Conservation (phyloP, 306 rosid genomes). For the Lathyrus oleraceus region DNA sequence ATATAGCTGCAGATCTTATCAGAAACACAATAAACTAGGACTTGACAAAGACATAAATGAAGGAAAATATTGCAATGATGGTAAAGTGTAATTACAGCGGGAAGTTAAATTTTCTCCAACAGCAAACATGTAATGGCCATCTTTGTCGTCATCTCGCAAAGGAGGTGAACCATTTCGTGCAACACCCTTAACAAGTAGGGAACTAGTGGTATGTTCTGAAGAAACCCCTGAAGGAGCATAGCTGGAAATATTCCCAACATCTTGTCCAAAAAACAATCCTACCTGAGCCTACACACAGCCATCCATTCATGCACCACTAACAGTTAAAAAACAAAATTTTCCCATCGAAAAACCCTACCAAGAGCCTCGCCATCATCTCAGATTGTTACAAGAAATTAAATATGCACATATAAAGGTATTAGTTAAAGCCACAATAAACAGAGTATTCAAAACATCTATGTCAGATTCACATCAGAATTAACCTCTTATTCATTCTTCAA, state of each 20-base stretch:
- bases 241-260: conserved; percentile 84
- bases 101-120: conserved; percentile 97
- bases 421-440: neutral
- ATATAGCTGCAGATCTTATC: neutral
- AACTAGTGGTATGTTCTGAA: conserved; percentile 64
- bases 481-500: neutral
- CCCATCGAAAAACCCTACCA: conserved; percentile 23
- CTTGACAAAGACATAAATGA: conserved; percentile 16
- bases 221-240: conserved; percentile 76
- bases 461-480: neutral
- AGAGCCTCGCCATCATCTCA: conserved; percentile 29
- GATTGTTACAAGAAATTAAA: neutral
- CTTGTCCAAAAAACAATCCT: conserved; percentile 97
- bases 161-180: conserved; percentile 98
- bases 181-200: conserved; percentile 71
- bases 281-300: conserved; percentile 99
- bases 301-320: conserved; percentile 80
- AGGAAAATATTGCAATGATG: conserved; percentile 47
- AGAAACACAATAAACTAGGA: neutral
- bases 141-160: conserved; percentile 97
- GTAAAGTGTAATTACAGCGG: conserved; percentile 94
- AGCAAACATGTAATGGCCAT: conserved; percentile 98
- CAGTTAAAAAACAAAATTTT: conserved; percentile 26
- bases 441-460: neutral
- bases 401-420: neutral